A percentile compares a stretch with the other conserved stretches of the same genome.
Conservation (phyloP, 2,329 filamentous ascomycete genomes). For the Oidium heveae region DNA sequence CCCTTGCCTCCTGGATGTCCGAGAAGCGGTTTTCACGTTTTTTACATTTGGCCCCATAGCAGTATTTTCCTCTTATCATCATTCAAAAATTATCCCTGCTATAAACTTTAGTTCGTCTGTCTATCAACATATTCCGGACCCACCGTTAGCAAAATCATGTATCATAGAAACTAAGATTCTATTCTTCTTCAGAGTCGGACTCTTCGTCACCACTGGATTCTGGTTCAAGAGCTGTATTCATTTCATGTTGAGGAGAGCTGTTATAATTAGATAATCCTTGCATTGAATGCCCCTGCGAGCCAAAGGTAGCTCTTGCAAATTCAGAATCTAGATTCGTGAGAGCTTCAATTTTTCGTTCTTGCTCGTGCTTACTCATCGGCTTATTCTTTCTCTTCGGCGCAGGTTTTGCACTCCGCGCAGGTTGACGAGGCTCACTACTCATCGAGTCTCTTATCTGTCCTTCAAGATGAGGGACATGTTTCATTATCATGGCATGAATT, state of each 20-base stretch:
- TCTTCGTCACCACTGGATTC: constrained; percentile 26
- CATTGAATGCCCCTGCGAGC: constrained; percentile 18
- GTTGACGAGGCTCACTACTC: constrained; percentile 9
- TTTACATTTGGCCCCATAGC: too few relatives aligned
- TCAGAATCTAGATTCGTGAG: constrained; percentile 33
- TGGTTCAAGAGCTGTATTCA: constrained; percentile 11
- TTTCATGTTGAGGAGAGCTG: constrained; percentile 3
- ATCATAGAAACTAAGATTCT: neutral
- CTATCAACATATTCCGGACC: too few relatives aligned
- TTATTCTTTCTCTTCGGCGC: constrained; percentile 34
- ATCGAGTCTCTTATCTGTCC: constrained; percentile 5
- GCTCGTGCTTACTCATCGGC: constrained; percentile 49
- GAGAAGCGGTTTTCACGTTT: too few relatives aligned
- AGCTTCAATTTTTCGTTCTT: constrained; percentile 39
- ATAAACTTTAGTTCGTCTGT: neutral
- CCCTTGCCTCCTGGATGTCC: too few relatives aligned
- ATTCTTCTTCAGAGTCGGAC: constrained; percentile 26
- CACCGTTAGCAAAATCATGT: too few relatives aligned
- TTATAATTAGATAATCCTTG: constrained; percentile 8
- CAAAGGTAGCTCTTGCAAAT: constrained; percentile 12
- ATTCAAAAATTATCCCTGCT: too few relatives aligned
- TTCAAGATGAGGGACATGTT: constrained; percentile 23
- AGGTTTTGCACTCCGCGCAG: constrained; percentile 13
- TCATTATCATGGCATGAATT: constrained; percentile 26
- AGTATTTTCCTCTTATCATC: too few relatives aligned